phyloP scores from a whole-genome alignment of 2,329 filamentous ascomycete genomes.

The Diaporthe eres region DNA sequence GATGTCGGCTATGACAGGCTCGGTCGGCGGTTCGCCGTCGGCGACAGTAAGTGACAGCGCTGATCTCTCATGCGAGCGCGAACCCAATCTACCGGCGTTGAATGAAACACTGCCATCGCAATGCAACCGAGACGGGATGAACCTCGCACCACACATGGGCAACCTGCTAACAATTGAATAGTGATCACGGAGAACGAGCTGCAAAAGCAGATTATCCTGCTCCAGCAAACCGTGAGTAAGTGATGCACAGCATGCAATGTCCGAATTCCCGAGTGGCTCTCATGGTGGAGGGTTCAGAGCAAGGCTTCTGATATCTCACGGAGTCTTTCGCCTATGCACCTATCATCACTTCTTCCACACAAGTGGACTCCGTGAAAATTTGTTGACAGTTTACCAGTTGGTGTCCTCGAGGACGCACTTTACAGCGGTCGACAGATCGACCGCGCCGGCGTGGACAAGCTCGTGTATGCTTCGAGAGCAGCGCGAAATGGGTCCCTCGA shows the following conservation, averaged over 20 bases:
- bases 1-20: slow-evolving; percentile 51
- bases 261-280: not conserved
- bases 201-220: slow-evolving; percentile 54
- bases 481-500: slow-evolving; percentile 53
- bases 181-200: slow-evolving; percentile 53
- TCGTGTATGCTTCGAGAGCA: slow-evolving; percentile 52
- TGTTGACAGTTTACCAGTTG: slow-evolving; percentile 40
- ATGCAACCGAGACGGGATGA: slow-evolving; percentile 27
- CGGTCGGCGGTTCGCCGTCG: slow-evolving; percentile 53
- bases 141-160: not conserved
- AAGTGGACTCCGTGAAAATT: rapidly evolving
- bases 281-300: not conserved
- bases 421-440: slow-evolving; percentile 50
- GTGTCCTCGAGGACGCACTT: slow-evolving; percentile 54
- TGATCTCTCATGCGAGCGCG: not conserved
- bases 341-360: not conserved
- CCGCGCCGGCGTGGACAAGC: slow-evolving; percentile 44
- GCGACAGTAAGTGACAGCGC: slow-evolving; percentile 47
- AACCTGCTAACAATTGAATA: slow-evolving; percentile 17
- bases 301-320: not conserved
- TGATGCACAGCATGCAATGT: not conserved
- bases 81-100: slow-evolving; percentile 22
- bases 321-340: not conserved
- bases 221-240: slow-evolving; percentile 53
- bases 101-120: slow-evolving; percentile 22